Conservation (phyloP, 2,329 filamentous ascomycete genomes). For the Monosporascus sp. region DNA sequence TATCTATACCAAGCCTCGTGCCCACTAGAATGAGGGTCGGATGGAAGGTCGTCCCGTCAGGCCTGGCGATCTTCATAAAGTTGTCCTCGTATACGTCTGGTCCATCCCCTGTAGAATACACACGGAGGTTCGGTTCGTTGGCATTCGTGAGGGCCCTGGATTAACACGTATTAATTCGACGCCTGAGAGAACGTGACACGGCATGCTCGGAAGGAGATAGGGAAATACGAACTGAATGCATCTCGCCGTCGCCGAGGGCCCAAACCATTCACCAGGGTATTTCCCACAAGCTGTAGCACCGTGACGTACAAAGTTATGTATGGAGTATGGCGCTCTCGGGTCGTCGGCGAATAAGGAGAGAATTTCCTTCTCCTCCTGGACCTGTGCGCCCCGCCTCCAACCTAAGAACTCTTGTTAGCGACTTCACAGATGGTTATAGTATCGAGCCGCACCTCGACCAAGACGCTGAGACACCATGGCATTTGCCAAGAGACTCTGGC, state of each 20-base stretch:
- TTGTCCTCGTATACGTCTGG: conserved; percentile 90
- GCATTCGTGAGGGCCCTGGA: conserved; percentile 68
- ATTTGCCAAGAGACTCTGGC: conserved; percentile 89
- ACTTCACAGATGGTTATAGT: neutral
- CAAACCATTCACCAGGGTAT: conserved; percentile 97
- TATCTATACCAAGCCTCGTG: conserved; percentile 85
- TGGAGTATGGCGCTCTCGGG: conserved; percentile 80
- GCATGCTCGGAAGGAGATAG: neutral
- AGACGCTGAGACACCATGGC: conserved; percentile 66
- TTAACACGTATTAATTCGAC: neutral
- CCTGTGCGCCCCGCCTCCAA: conserved; percentile 64
- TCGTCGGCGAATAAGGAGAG: conserved; percentile 84
- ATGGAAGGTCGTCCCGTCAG: conserved; percentile 60
- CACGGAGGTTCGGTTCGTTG: conserved; percentile 60
- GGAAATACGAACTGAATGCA: conserved; percentile 74
- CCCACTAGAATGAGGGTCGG: conserved; percentile 87
- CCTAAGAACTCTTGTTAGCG: conserved; percentile 38
- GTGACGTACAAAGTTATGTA: conserved; percentile 88
- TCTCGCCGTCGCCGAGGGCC: conserved; percentile 88
- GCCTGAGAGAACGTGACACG: neutral
- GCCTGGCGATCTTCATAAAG: conserved; percentile 72
- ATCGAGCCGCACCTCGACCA: conserved; percentile 61
- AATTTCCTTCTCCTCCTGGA: conserved; percentile 61
- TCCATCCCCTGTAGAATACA: conserved; percentile 86
- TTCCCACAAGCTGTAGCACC: conserved; percentile 86